Base-by-base conservation (phyloP, 2,329 filamentous ascomycete genomes). In the Coniella lustricola region DNA sequence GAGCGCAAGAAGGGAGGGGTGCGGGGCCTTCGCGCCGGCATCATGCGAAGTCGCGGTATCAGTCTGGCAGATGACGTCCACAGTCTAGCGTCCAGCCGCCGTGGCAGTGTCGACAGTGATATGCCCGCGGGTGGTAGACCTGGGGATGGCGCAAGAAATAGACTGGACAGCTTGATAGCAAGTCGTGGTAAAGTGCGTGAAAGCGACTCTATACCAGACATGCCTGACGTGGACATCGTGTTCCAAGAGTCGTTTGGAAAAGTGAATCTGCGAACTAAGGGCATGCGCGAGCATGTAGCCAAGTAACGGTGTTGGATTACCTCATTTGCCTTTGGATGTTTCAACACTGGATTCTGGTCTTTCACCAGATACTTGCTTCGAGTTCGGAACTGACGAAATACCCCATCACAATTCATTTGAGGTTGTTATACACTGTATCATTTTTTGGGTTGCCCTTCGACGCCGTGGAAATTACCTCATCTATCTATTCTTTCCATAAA, bases 1-100 rank as follows among this genome's bases (percentile, higher is more conserved):
- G 76, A 77, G 58, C 69, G 81, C 34, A 84, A 81, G 54, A 71
- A 71, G 35, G 81, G 81, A 12, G 81, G 80, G 9, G 74, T 84
- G 0, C 67, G 79, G 22, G 81, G 80, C 0, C 61, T 84, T 2
- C 76, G 77, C 68, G 69, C 69, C 0, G 76, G 76, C 0, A 64
- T 73, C 29, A 56, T 75, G 22, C 69, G 68, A 34, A 64, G 67
- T 16, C 59, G 64, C 25, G 59, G 50, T 8, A 48, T 42, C 44
- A 22, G 51, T 3, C 55, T 54, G 5, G 66, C 68, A 8, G 69
- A 67, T 21, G 71, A 69, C 39, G 63, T 59, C 1, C 67, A 65
- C 45, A 71, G 67, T 36, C 57, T 65, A 31, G 64, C 64, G 1
- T 64, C 61, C 0, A 74, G 71, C 36, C 59, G 69, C 0, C 64